Percentiles rank a stretch among this genome's conserved stretches.
Evolutionary conservation across 176 grass and related monocot species (phyloP).

Genomic region (Bolboschoenus planiculmis): DNA sequence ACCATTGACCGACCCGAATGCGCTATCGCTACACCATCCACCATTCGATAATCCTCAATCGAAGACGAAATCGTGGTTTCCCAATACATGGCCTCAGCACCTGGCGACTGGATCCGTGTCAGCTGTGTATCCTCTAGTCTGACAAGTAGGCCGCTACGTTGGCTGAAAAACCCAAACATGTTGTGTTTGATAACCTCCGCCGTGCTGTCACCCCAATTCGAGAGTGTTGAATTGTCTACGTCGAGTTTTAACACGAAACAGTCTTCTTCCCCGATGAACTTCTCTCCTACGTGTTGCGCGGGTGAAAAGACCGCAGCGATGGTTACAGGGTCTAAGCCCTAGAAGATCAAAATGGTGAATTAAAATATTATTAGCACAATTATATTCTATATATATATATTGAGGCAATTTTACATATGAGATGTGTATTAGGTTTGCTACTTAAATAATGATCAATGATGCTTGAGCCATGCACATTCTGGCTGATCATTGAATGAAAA

Average conservation of each 20-base stretch:
- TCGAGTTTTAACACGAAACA: slow-evolving; percentile 84
- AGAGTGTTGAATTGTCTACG: slow-evolving; percentile 56
- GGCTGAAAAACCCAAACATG: slow-evolving; percentile 90
- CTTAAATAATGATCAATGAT: slow-evolving; percentile 5
- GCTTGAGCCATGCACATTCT: slow-evolving; percentile 5
- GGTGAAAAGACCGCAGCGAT: slow-evolving; percentile 81
- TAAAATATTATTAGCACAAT: background rate
- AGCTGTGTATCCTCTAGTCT: slow-evolving; percentile 80
- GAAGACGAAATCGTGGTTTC: slow-evolving; percentile 71
- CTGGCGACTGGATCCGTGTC: slow-evolving; percentile 87
- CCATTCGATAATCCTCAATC: slow-evolving; percentile 58
- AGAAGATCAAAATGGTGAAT: background rate
- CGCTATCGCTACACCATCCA: slow-evolving; percentile 55
- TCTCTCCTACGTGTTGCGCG: slow-evolving; percentile 82
- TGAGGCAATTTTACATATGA: background rate
- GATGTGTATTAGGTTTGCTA: slow-evolving; percentile 4
- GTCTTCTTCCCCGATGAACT: slow-evolving; percentile 73
- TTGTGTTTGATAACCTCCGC: slow-evolving; percentile 92
- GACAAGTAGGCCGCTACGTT: slow-evolving; percentile 77
- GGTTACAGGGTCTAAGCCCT: slow-evolving; percentile 83
- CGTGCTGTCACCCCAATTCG: slow-evolving; percentile 81
- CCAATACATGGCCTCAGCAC: slow-evolving; percentile 89
- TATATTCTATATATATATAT: background rate
- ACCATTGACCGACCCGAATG: slow-evolving; percentile 65
- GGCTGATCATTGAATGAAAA: background rate